A percentile compares a stretch with the other conserved stretches of the same genome.
Evolutionary conservation across 2,329 filamentous ascomycete genomes (phyloP).

Genomic region (Achaetomium macrosporum): DNA sequence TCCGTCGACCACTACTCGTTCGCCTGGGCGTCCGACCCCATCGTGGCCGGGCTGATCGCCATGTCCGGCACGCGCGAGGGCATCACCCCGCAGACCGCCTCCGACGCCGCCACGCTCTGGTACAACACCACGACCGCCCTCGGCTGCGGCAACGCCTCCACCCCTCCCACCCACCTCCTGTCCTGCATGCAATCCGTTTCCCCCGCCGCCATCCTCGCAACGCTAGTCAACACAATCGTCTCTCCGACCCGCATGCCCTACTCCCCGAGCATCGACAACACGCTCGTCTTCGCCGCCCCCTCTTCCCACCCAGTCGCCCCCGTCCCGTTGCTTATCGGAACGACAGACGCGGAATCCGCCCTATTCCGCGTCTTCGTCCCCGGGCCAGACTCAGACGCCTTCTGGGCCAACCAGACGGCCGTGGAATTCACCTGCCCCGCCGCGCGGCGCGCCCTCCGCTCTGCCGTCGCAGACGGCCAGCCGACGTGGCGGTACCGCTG

Average conservation of each 20-base stretch:
- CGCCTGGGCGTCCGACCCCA: constrained; percentile 14
- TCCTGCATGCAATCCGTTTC: constrained; percentile 33
- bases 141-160: constrained; percentile 32
- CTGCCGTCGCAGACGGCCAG: constrained; percentile 16
- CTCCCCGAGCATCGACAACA: constrained; percentile 36
- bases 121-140: constrained; percentile 34
- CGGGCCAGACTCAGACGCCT: background rate
- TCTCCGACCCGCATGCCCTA: constrained; percentile 28
- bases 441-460: constrained; percentile 25
- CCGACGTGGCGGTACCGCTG: constrained; percentile 36
- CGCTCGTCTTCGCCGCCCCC: constrained; percentile 13
- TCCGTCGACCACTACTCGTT: constrained; percentile 17
- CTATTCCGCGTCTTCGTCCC: constrained; percentile 16
- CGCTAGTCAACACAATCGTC: constrained; percentile 16
- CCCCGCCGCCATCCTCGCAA: constrained; percentile 30
- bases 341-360: constrained; percentile 13
- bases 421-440: constrained; percentile 30
- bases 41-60: constrained; percentile 35
- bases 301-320: background rate
- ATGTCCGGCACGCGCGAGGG: constrained; percentile 41
- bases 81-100: constrained; percentile 34
- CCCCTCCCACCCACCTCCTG: constrained; percentile 28
- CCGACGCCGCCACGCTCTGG: constrained; percentile 36
- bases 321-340: constrained; percentile 16
- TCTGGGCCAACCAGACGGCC: constrained; percentile 1